These are phyloP conservation scores for Aaosphaeria pasadenensis DNA, from an alignment of 2,329 filamentous ascomycete genomes.

Conservation along the genomic window DNA sequence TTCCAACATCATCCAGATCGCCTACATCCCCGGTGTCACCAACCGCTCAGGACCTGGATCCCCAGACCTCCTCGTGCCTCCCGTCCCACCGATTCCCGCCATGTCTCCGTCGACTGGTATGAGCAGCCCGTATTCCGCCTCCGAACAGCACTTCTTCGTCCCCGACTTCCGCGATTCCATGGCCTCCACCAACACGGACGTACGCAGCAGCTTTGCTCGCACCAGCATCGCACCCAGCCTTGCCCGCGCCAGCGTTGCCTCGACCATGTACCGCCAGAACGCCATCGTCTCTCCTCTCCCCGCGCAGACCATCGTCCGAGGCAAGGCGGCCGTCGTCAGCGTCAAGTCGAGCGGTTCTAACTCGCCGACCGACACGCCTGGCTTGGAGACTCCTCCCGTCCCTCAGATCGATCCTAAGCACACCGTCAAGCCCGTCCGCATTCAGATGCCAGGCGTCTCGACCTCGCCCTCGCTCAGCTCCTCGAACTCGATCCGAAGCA, in stretches of 20 bases:
- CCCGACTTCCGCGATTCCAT: constrained; percentile 89
- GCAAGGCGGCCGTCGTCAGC: constrained; percentile 89
- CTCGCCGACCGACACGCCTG: constrained; percentile 47
- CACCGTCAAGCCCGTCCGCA: constrained; percentile 28
- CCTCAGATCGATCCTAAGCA: constrained; percentile 65
- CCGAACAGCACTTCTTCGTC: constrained; percentile 88
- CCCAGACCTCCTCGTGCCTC: constrained; percentile 77
- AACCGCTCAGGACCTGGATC: constrained; percentile 86
- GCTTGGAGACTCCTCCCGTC: constrained; percentile 63
- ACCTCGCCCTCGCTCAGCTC: constrained; percentile 27
- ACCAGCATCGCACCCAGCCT: constrained; percentile 50
- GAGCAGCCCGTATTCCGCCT: constrained; percentile 55
- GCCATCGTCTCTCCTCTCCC: constrained; percentile 75
- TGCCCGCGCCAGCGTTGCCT: constrained; percentile 66
- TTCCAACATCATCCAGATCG: constrained; percentile 99
- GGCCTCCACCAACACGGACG: constrained; percentile 71
- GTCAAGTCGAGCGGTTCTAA: constrained; percentile 69
- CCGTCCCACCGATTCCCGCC: constrained; percentile 83
- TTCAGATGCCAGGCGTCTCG: constrained; percentile 41
- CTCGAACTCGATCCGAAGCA: constrained; percentile 35
- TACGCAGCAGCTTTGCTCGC: constrained; percentile 44
- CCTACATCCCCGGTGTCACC: constrained; percentile 95
- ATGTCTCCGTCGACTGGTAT: constrained; percentile 55
- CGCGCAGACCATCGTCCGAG: constrained; percentile 81
- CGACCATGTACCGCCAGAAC: constrained; percentile 90